phyloP scores from a whole-genome alignment of 495 filamentous ascomycete species.

The Xylaria longipes region DNA sequence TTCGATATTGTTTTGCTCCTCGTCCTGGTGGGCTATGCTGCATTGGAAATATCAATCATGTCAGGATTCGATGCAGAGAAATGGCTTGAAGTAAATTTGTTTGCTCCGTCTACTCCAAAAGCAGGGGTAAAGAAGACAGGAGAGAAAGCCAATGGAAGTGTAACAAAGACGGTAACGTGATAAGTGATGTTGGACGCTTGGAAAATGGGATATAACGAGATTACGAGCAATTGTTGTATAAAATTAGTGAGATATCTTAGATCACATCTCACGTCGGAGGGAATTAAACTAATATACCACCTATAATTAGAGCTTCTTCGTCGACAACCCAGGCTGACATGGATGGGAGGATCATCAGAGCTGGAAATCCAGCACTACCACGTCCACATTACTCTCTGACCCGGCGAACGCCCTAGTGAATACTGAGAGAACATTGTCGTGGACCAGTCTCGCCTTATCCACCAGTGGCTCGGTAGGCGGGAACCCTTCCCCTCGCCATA shows the following conservation, averaged over 20 bases:
- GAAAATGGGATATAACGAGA: slow-evolving; percentile 16
- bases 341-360: slow-evolving; percentile 22
- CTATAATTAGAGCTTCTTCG: background rate
- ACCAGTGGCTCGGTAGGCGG: slow-evolving; percentile 47
- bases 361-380: slow-evolving; percentile 48
- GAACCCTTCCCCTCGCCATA: slow-evolving; percentile 42
- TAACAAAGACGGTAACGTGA: slow-evolving; percentile 4
- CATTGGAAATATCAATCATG: slow-evolving; percentile 29
- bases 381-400: slow-evolving; percentile 27
- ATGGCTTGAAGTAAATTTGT: slow-evolving; percentile 12
- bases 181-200: background rate
- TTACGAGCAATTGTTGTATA: slow-evolving; percentile 22
- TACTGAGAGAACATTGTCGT: slow-evolving; percentile 47
- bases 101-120: background rate
- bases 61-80: slow-evolving; percentile 36
- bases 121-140: slow-evolving; percentile 24
- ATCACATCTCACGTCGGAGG: background rate
- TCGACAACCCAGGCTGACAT: background rate
- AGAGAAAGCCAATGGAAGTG: slow-evolving; percentile 6
- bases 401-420: slow-evolving; percentile 36
- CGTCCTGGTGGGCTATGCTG: slow-evolving; percentile 39
- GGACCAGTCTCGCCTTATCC: slow-evolving; percentile 42
- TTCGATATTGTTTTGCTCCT: slow-evolving; percentile 65
- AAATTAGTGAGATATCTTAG: background rate
- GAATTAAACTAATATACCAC: slow-evolving; percentile 13